Evolutionary conservation across 768 basidiomycete genomes (phyloP).

Genomic region (Paxillus involutus): DNA sequence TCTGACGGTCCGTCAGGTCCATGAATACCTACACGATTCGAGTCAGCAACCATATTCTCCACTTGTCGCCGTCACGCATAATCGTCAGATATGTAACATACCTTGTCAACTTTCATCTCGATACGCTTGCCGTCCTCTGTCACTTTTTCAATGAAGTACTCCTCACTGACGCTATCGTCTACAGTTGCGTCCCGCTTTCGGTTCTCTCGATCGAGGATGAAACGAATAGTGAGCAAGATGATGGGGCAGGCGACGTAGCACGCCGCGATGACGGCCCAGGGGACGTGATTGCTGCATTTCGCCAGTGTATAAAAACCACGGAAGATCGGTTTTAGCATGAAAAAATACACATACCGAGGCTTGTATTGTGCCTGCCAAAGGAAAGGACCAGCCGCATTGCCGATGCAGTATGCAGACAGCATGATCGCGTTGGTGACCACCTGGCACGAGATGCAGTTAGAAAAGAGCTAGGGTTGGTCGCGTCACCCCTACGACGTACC

Average conservation of each 20-base stretch:
- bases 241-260: constrained; percentile 57
- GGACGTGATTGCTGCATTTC: constrained; percentile 57
- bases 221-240: constrained; percentile 50
- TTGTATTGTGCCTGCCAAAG: constrained; percentile 74
- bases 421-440: constrained; percentile 61
- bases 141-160: constrained; percentile 57
- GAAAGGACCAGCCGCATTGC: constrained; percentile 70
- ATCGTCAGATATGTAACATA: constrained; percentile 17
- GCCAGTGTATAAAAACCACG: too few relatives aligned
- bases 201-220: constrained; percentile 59
- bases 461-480: neutral
- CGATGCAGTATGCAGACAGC: constrained; percentile 66
- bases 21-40: constrained; percentile 6
- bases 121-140: constrained; percentile 51
- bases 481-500: constrained; percentile 38
- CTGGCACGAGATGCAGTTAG: constrained; percentile 4
- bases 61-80: neutral
- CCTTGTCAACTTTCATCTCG: constrained; percentile 67
- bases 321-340: too few relatives aligned
- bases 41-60: neutral
- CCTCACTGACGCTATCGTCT: constrained; percentile 47
- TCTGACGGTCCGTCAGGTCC: constrained; percentile 16
- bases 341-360: constrained; percentile 47
- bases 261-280: constrained; percentile 75
- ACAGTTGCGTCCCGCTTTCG: constrained; percentile 56